Evolutionary conservation across 345 rosid genomes (phyloP).

Genomic region (Rhizophora mangle): DNA sequence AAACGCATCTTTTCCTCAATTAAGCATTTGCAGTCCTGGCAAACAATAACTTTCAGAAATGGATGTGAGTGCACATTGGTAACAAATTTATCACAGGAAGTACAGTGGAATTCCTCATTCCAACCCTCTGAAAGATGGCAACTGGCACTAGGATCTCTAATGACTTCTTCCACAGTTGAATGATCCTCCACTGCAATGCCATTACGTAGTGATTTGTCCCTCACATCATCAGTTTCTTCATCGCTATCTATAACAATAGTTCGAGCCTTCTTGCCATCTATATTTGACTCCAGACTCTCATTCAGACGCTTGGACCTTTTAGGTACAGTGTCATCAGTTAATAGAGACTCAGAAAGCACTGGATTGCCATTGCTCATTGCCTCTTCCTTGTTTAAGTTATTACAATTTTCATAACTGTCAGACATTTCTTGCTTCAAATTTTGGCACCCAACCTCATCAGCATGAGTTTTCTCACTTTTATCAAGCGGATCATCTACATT

Average conservation of each 20-base stretch:
- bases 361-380: slow-evolving; percentile 32
- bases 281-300: slow-evolving; percentile 37
- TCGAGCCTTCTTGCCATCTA: slow-evolving; percentile 43
- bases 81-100: slow-evolving; percentile 67
- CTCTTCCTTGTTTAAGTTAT: slow-evolving; percentile 22
- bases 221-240: slow-evolving; percentile 40
- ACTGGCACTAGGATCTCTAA: slow-evolving; percentile 16
- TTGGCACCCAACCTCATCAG: slow-evolving; percentile 21
- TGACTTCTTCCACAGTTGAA: slow-evolving; percentile 26
- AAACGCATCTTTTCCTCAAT: slow-evolving; percentile 56
- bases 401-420: slow-evolving; percentile 20
- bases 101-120: slow-evolving; percentile 54
- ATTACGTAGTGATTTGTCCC: slow-evolving; percentile 22
- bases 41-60: slow-evolving; percentile 72
- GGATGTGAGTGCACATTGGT: slow-evolving; percentile 77
- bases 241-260: slow-evolving; percentile 37
- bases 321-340: slow-evolving; percentile 26
- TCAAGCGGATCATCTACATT: slow-evolving; percentile 24
- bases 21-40: slow-evolving; percentile 73
- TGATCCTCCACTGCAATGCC: slow-evolving; percentile 30
- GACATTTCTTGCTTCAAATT: slow-evolving; percentile 27
- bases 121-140: slow-evolving; percentile 28
- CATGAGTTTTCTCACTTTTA: slow-evolving; percentile 24
- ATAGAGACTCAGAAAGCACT: slow-evolving; percentile 28
- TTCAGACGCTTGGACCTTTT: slow-evolving; percentile 39